phyloP scores from a whole-genome alignment of 805 yeast species.

The Teunomyces barrocoloradensis region DNA sequence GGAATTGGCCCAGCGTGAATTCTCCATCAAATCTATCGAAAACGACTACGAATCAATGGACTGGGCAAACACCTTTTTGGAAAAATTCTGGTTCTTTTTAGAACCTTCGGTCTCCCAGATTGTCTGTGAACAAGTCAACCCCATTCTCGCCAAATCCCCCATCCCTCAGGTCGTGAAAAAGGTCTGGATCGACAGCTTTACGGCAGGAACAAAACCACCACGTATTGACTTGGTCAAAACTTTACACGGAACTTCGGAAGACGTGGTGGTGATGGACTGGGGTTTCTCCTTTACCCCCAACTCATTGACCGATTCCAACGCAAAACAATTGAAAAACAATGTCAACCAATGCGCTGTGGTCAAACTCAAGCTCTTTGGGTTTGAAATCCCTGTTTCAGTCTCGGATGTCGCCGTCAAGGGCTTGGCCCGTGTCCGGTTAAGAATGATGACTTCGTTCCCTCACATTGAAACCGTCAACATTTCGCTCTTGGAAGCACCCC shows the following conservation, averaged over 20 bases:
- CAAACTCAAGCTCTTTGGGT: slow-evolving; percentile 78
- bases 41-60: slow-evolving; percentile 91
- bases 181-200: slow-evolving; percentile 82
- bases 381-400: slow-evolving; percentile 75
- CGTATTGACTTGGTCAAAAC: slow-evolving; percentile 89
- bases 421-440: slow-evolving; percentile 73
- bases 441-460: slow-evolving; percentile 89
- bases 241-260: slow-evolving; percentile 83
- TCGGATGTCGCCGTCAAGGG: slow-evolving; percentile 78
- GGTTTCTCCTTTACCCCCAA: slow-evolving; percentile 90
- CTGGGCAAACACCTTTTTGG: slow-evolving; percentile 88
- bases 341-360: slow-evolving; percentile 80
- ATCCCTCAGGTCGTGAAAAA: slow-evolving; percentile 81
- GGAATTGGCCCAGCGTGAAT: slow-evolving; percentile 82
- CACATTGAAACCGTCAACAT: slow-evolving; percentile 90
- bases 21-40: slow-evolving; percentile 76
- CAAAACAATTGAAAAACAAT: slow-evolving; percentile 78
- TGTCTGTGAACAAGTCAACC: slow-evolving; percentile 83
- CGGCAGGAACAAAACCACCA: slow-evolving; percentile 94
- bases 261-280: slow-evolving; percentile 98
- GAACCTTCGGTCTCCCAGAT: slow-evolving; percentile 89
- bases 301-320: slow-evolving; percentile 76
- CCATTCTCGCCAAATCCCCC: slow-evolving; percentile 72
- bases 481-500: slow-evolving; percentile 81
- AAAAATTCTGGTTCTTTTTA: slow-evolving; percentile 86